These are phyloP conservation scores for Yamadazyma mexicana DNA, from an alignment of 1,139 yeast genomes.

Conservation along the genomic window DNA sequence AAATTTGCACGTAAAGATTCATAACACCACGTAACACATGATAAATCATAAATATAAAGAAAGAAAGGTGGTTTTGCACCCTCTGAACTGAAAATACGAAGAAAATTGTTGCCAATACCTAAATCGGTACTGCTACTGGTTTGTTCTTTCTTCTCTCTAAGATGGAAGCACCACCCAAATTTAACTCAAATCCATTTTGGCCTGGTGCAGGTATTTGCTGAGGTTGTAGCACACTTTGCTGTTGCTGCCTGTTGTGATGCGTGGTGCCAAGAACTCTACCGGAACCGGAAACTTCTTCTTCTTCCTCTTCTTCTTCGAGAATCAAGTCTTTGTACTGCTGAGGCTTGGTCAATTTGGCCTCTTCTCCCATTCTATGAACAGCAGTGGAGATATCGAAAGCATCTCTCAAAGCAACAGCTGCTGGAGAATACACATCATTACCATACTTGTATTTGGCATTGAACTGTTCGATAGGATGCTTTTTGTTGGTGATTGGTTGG, in stretches of 20 bases:
- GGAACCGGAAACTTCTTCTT: constrained; percentile 18
- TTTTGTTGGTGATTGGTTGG: constrained; percentile 6
- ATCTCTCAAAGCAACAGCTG: constrained; percentile 88
- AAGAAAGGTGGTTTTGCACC: too few species aligned
- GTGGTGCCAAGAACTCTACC: constrained; percentile 23
- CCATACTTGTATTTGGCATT: constrained; percentile 22
- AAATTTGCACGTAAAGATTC: not conserved
- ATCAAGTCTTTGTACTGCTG: constrained; percentile 26
- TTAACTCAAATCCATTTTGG: constrained; percentile 56
- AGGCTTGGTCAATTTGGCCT: constrained; percentile 51
- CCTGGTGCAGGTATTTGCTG: constrained; percentile 7
- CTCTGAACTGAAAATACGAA: not conserved
- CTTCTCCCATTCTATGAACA: constrained; percentile 91
- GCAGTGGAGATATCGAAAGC: constrained; percentile 95
- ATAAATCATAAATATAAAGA: too few species aligned
- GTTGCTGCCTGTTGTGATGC: constrained; percentile 17
- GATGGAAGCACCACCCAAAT: constrained; percentile 77
- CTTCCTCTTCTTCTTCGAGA: constrained; percentile 42
- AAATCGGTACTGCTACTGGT: constrained; percentile 13
- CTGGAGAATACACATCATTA: constrained; percentile 67
- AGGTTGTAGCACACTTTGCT: constrained; percentile 15
- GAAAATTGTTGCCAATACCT: not conserved
- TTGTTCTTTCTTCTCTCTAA: constrained; percentile 66
- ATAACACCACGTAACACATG: not conserved
- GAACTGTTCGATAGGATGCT: constrained; percentile 28